Conservation (phyloP, 768 basidiomycete genomes). For the Lactarius tabidus region DNA sequence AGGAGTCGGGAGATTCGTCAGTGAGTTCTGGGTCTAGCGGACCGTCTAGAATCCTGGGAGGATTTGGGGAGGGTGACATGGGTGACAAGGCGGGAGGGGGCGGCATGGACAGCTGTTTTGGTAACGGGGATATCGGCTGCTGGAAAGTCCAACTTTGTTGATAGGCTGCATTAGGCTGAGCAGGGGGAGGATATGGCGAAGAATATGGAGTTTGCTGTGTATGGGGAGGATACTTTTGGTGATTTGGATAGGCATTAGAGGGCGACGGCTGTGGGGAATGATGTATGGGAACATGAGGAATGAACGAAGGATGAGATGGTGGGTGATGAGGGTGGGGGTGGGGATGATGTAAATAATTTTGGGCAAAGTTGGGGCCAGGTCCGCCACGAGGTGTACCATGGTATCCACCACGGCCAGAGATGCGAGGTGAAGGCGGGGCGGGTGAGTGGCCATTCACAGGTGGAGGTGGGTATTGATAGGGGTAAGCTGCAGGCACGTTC, state of each 20-base stretch:
- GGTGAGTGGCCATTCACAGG: slow-evolving; percentile 41
- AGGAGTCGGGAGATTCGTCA: neutral
- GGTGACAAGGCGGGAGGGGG: slow-evolving; percentile 29
- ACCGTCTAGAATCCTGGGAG: slow-evolving; percentile 21
- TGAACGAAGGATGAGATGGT: slow-evolving; percentile 39
- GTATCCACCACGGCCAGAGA: slow-evolving; percentile 35
- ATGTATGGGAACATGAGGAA: slow-evolving; percentile 29
- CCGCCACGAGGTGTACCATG: slow-evolving; percentile 32
- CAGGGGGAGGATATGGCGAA: slow-evolving; percentile 26
- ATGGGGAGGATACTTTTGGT: slow-evolving; percentile 34
- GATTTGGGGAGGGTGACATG: slow-evolving; percentile 11
- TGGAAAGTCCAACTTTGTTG: slow-evolving; percentile 45
- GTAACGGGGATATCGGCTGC: slow-evolving; percentile 52
- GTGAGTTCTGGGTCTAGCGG: slow-evolving; percentile 16
- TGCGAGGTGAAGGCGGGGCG: slow-evolving; percentile 36
- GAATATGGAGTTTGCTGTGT: slow-evolving; percentile 31
- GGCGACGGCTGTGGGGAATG: slow-evolving; percentile 30
- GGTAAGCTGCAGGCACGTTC: slow-evolving; percentile 29
- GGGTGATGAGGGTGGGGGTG: slow-evolving; percentile 38
- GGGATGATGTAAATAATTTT: slow-evolving; percentile 34
- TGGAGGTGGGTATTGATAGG: slow-evolving; percentile 34
- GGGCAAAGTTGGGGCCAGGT: slow-evolving; percentile 39
- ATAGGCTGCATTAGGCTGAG: slow-evolving; percentile 33
- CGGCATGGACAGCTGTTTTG: slow-evolving; percentile 60
- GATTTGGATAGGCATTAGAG: slow-evolving; percentile 30